Conservation (phyloP, 805 yeast species). For the Cyberlindnera mrakii region DNA sequence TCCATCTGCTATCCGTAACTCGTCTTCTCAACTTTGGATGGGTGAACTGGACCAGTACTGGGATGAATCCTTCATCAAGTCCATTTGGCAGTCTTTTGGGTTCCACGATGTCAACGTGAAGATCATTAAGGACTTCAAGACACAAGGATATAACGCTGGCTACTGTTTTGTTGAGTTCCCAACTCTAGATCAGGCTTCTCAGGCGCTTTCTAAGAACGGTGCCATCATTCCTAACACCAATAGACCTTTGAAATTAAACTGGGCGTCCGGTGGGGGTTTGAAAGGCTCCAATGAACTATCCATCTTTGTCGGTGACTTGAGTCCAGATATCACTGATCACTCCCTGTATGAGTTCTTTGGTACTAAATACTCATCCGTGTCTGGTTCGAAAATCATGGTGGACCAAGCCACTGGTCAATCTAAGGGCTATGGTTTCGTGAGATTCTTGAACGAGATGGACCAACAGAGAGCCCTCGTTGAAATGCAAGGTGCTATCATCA, state of each 20-base stretch:
- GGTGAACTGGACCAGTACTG: constrained; percentile 85
- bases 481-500: constrained; percentile 73
- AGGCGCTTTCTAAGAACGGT: constrained; percentile 66
- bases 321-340: constrained; percentile 65
- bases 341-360: constrained; percentile 61
- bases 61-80: constrained; percentile 63
- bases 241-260: constrained; percentile 61
- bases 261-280: constrained; percentile 58
- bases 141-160: constrained; percentile 44
- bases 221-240: constrained; percentile 57
- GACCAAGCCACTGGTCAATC: constrained; percentile 67
- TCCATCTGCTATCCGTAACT: constrained; percentile 11
- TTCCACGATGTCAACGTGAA: constrained; percentile 55
- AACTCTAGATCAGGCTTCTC: constrained; percentile 50
- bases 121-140: constrained; percentile 59
- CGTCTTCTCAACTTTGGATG: constrained; percentile 58
- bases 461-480: constrained; percentile 69
- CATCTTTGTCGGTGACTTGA: constrained; percentile 81
- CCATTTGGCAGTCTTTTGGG: constrained; percentile 69
- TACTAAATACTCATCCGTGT: constrained; percentile 63
- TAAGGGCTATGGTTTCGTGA: constrained; percentile 88
- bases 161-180: constrained; percentile 82
- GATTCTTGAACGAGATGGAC: constrained; percentile 57
- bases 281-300: constrained; percentile 42
- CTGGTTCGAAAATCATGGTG: constrained; percentile 71